Evolutionary conservation across 2,329 filamentous ascomycete genomes (phyloP).

Genomic region (Arthrobotrys iridis): DNA sequence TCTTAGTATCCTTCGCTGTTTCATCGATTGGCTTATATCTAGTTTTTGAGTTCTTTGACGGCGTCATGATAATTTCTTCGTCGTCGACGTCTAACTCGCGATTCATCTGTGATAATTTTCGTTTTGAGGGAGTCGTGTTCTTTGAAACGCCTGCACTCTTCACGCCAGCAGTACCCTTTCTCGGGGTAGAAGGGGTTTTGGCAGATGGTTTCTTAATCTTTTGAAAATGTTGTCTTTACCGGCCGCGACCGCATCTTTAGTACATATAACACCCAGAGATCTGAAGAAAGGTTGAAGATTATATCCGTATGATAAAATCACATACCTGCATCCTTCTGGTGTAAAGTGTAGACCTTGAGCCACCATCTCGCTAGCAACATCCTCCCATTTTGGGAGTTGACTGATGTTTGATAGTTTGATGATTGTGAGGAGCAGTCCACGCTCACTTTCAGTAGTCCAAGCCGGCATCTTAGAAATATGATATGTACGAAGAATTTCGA

Average conservation of each 20-base stretch:
- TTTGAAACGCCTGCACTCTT: slow-evolving; percentile 29
- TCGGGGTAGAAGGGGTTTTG: slow-evolving; percentile 19
- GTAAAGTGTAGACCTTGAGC: slow-evolving; percentile 53
- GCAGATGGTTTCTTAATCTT: slow-evolving; percentile 54
- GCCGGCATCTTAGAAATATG: slow-evolving; percentile 45
- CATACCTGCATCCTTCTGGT: slow-evolving; percentile 55
- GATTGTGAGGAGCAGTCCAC: slow-evolving; percentile 54
- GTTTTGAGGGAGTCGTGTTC: slow-evolving; percentile 14
- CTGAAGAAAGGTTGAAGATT: background rate
- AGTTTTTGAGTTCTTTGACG: slow-evolving; percentile 34
- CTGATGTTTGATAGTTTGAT: slow-evolving; percentile 55
- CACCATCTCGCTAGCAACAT: slow-evolving; percentile 55
- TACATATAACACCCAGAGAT: background rate
- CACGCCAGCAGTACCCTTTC: slow-evolving; percentile 10
- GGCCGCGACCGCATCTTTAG: background rate
- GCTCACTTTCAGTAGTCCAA: slow-evolving; percentile 55
- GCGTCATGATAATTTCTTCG: slow-evolving; percentile 37
- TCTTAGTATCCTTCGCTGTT: background rate
- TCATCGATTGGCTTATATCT: background rate
- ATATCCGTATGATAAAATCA: background rate
- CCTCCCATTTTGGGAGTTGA: slow-evolving; percentile 55
- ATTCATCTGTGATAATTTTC: slow-evolving; percentile 28
- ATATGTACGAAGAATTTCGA: background rate
- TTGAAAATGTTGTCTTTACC: slow-evolving; percentile 56
- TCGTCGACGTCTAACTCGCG: slow-evolving; percentile 24